These are phyloP conservation scores for Mediolabrus comicus DNA, from an alignment of 108 stramenopile genomes.

Conservation along the genomic window DNA sequence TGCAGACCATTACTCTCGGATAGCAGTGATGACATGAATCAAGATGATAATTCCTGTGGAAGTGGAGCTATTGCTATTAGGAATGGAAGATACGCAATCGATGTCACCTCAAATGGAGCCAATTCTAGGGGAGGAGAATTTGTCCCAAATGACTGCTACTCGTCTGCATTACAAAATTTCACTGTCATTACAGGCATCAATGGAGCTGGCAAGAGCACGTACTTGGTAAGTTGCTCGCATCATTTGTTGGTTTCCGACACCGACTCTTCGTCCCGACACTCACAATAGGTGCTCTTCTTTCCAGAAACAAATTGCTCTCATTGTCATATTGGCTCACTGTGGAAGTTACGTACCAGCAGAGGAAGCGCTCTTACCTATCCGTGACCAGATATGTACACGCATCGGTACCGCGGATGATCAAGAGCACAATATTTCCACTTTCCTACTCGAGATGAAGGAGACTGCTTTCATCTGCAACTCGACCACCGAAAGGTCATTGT, in stretches of 20 bases:
- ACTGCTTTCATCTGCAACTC: conserved; percentile 85
- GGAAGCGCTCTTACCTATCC: conserved; percentile 76
- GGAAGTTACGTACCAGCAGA: conserved; percentile 94
- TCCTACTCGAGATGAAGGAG: conserved; percentile 95
- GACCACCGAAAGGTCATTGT: conserved; percentile 75
- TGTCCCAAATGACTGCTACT: conserved; percentile 83
- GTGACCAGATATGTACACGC: conserved; percentile 78
- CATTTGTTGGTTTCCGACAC: too few relatives aligned
- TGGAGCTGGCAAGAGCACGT: conserved; percentile 84
- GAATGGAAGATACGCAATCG: conserved; percentile 82
- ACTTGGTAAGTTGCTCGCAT: too few relatives aligned
- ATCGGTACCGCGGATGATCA: conserved; percentile 91
- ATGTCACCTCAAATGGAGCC: conserved; percentile 33
- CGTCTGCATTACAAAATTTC: conserved; percentile 57
- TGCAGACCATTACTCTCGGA: conserved; percentile 70
- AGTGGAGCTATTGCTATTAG: conserved; percentile 62
- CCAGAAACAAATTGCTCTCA: conserved; percentile 91
- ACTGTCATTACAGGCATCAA: conserved; percentile 86
- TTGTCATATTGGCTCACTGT: conserved; percentile 89
- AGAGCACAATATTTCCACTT: conserved; percentile 92
- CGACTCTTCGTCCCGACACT: too few relatives aligned
- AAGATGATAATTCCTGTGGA: conserved; percentile 28
- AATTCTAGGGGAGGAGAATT: conserved; percentile 36
- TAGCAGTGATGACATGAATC: background rate
- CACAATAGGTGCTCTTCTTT: too few relatives aligned